Evolutionary conservation across 1,139 yeast genomes (phyloP).

Genomic region (Schwanniomyces etchellsii): DNA sequence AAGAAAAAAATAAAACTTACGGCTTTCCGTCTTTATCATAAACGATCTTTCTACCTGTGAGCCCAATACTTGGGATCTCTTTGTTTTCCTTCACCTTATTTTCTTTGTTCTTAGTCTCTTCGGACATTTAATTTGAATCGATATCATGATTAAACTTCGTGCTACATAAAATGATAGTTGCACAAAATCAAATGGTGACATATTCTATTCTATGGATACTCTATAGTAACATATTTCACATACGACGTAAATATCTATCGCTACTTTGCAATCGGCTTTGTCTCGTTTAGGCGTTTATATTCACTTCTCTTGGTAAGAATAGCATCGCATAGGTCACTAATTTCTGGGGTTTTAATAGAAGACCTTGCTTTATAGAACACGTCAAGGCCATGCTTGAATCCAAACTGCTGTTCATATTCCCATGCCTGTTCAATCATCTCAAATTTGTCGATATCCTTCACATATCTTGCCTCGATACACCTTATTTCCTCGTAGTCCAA

Average conservation of each 20-base stretch:
- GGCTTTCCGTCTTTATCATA: slow-evolving; percentile 90
- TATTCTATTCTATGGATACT: too few species aligned
- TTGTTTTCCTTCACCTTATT: background rate
- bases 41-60: slow-evolving; percentile 63
- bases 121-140: too few species aligned
- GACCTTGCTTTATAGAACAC: slow-evolving; percentile 65
- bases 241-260: too few species aligned
- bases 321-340: slow-evolving; percentile 65
- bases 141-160: too few species aligned
- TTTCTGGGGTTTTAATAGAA: slow-evolving; percentile 67
- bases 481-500: slow-evolving; percentile 84
- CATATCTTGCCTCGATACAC: slow-evolving; percentile 78
- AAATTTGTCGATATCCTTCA: slow-evolving; percentile 90
- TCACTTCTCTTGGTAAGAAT: slow-evolving; percentile 51
- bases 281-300: too few species aligned
- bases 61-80: slow-evolving; percentile 40
- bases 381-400: slow-evolving; percentile 51
- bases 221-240: too few species aligned
- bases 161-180: too few species aligned
- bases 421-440: slow-evolving; percentile 88
- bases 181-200: too few species aligned
- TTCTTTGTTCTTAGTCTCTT: too few species aligned
- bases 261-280: too few species aligned
- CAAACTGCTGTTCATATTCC: slow-evolving; percentile 73
- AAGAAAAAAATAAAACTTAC: slow-evolving; percentile 33